These are phyloP conservation scores for Gautieria morchelliformis DNA, from an alignment of 768 basidiomycete genomes.

Conservation along the genomic window DNA sequence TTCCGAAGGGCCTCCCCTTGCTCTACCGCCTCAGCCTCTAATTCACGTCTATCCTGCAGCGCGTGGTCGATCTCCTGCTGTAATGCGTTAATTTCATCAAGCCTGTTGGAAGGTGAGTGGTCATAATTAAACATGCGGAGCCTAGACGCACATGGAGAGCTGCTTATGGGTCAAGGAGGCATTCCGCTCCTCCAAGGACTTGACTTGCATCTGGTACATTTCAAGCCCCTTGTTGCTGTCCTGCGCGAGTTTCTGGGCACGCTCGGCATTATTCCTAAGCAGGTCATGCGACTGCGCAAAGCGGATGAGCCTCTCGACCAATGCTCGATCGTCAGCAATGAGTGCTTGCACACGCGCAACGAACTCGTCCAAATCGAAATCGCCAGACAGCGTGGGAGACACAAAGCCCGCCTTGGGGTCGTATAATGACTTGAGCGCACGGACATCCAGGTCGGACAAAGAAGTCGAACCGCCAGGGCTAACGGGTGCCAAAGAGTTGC, in stretches of 20 bases:
- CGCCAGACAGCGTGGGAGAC: constrained; percentile 13
- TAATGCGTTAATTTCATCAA: constrained; percentile 55
- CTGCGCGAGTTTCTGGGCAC: constrained; percentile 83
- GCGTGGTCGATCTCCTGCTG: constrained; percentile 54
- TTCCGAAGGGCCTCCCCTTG: constrained; percentile 67
- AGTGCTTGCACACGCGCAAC: constrained; percentile 69
- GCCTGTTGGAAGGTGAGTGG: constrained; percentile 28
- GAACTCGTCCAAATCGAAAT: constrained; percentile 70
- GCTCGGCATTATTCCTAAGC: constrained; percentile 85
- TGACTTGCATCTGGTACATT: constrained; percentile 86
- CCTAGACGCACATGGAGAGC: constrained; percentile 41
- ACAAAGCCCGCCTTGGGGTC: constrained; percentile 26
- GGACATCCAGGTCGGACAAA: constrained; percentile 77
- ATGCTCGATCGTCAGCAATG: constrained; percentile 69
- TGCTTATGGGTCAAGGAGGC: constrained; percentile 39
- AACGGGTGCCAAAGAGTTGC: constrained; percentile 22
- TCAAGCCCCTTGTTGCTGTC: constrained; percentile 73
- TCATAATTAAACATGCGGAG: not conserved
- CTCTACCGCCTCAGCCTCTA: constrained; percentile 60
- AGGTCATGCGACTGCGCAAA: constrained; percentile 86
- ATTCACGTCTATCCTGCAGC: constrained; percentile 50
- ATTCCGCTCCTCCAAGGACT: constrained; percentile 70
- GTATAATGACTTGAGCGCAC: constrained; percentile 76
- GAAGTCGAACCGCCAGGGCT: constrained; percentile 32
- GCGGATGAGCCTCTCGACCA: constrained; percentile 76